Conservation (phyloP, 768 basidiomycete genomes). For the Mycena olivaceomarginata region DNA sequence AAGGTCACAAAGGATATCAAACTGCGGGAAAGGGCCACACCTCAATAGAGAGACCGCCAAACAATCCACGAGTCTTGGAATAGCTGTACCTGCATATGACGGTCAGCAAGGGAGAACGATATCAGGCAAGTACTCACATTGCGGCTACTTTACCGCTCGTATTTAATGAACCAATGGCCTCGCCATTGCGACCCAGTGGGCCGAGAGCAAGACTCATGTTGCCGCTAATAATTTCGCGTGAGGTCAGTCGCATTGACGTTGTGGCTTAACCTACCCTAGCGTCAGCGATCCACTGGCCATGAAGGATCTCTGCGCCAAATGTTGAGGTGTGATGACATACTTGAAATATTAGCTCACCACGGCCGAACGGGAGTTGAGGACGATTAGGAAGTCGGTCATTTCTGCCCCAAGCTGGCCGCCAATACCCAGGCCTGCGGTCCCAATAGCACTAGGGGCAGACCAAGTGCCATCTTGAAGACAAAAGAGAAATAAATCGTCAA, state of each 20-base stretch:
- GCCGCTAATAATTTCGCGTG: conserved; percentile 60
- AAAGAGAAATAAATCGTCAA: too few relatives aligned
- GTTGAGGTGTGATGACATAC: conserved; percentile 23
- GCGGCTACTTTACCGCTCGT: conserved; percentile 92
- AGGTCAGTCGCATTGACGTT: neutral
- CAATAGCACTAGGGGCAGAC: conserved; percentile 97
- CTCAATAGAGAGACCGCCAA: conserved; percentile 92
- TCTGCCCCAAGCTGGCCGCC: conserved; percentile 91
- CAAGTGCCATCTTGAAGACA: conserved; percentile 77
- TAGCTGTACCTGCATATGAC: conserved; percentile 83
- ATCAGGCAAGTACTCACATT: conserved; percentile 72
- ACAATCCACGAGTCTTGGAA: conserved; percentile 94
- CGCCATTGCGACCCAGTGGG: conserved; percentile 96
- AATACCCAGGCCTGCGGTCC: conserved; percentile 92
- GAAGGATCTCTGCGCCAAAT: conserved; percentile 78
- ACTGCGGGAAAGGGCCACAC: conserved; percentile 6
- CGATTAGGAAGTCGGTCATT: conserved; percentile 93
- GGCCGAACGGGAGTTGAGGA: conserved; percentile 87
- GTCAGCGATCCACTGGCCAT: conserved; percentile 96
- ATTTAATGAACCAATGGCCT: conserved; percentile 90
- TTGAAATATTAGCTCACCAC: conserved; percentile 24
- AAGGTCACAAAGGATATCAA: neutral
- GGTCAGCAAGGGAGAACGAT: conserved; percentile 18
- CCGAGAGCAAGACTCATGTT: conserved; percentile 94
- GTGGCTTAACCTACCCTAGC: conserved; percentile 66